A percentile compares a stretch with the other conserved stretches of the same genome.
These are phyloP conservation scores for Colletotrichum karsti DNA, from an alignment of 2,329 filamentous ascomycete genomes.

Conservation along the genomic window DNA sequence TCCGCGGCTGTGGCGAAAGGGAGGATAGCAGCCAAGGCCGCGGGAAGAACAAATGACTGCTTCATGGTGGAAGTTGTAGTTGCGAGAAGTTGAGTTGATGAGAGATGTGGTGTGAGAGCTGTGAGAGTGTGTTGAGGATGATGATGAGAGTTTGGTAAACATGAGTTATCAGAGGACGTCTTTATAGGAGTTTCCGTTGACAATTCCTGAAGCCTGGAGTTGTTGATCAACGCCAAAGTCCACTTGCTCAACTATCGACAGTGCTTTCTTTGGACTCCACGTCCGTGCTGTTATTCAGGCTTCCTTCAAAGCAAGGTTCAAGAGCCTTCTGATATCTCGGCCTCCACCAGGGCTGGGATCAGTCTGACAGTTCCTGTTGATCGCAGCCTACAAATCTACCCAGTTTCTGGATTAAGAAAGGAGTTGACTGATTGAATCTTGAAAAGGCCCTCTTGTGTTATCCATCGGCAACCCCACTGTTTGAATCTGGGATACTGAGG, in stretches of 20 bases:
- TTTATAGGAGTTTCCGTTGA: background rate
- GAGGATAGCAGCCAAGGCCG: background rate
- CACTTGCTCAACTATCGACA: background rate
- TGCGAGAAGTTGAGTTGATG: background rate
- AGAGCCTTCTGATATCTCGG: too few relatives aligned
- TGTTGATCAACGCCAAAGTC: background rate
- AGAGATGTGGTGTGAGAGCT: background rate
- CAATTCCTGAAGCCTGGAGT: too few relatives aligned
- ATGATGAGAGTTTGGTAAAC: background rate
- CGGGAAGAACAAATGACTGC: background rate
- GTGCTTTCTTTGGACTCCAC: too few relatives aligned
- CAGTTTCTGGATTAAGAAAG: too few relatives aligned
- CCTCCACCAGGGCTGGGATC: too few relatives aligned
- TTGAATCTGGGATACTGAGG: background rate
- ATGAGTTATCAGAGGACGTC: background rate
- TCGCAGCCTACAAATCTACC: too few relatives aligned
- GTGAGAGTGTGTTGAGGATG: background rate
- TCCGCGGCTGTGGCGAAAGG: background rate
- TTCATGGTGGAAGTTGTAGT: background rate
- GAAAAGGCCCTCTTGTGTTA: too few relatives aligned
- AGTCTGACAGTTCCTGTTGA: too few relatives aligned
- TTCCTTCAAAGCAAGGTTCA: too few relatives aligned
- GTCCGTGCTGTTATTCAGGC: too few relatives aligned
- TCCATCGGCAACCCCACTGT: background rate
- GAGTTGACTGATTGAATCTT: too few relatives aligned